These are phyloP conservation scores for Chlorella vulgaris DNA, from an alignment of 139 green algal species.

Conservation along the genomic window DNA sequence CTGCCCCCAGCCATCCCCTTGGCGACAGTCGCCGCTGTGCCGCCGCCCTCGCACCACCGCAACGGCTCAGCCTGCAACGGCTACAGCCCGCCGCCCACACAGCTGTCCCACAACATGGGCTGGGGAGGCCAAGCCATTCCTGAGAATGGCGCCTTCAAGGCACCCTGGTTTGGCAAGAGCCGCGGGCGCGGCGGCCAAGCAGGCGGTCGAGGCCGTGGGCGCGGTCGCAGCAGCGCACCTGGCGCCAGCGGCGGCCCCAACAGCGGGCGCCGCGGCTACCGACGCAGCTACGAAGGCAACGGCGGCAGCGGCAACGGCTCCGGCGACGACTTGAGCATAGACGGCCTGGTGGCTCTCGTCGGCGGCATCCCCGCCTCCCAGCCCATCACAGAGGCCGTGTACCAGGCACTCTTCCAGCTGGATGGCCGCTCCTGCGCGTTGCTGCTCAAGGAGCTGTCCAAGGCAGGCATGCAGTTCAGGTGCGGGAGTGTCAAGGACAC, in stretches of 20 bases:
- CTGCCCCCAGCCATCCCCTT: not conserved
- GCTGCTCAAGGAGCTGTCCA: constrained; percentile 82
- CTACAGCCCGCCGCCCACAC: not conserved
- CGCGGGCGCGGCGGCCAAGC: constrained; percentile 8
- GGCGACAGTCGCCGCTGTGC: not conserved
- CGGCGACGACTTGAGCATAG: constrained; percentile 36
- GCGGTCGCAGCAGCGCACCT: constrained; percentile 2
- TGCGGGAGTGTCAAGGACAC: not conserved
- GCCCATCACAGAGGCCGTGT: constrained; percentile 59
- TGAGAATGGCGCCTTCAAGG: constrained; percentile 57
- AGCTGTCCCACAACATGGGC: constrained; percentile 54
- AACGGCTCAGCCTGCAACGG: not conserved
- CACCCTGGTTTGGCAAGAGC: constrained; percentile 73
- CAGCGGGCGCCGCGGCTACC: constrained; percentile 13
- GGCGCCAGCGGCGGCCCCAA: not conserved
- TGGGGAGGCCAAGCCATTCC: constrained; percentile 73
- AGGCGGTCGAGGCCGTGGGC: not conserved
- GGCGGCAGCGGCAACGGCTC: not conserved
- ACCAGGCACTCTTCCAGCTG: constrained; percentile 72
- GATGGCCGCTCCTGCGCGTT: constrained; percentile 71
- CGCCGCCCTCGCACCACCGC: not conserved
- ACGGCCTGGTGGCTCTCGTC: constrained; percentile 42
- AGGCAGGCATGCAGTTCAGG: constrained; percentile 50
- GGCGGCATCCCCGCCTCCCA: constrained; percentile 39
- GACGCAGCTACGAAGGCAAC: constrained; percentile 6